These are phyloP conservation scores for Paramecium sexaurelia DNA, from an alignment of 73 alveolate genomes.

Conservation along the genomic window DNA sequence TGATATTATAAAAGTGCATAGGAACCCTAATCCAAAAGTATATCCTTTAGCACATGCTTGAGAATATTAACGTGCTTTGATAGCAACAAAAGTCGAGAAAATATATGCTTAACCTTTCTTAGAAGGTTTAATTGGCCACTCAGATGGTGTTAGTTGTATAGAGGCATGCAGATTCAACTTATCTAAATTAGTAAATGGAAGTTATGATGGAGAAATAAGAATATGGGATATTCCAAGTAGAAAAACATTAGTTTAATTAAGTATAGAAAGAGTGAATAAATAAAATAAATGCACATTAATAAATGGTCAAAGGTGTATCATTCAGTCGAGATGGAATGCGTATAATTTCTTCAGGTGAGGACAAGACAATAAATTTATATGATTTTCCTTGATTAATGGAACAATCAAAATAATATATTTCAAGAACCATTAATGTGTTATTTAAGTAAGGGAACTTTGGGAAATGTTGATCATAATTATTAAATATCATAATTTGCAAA, in stretches of 20 bases:
- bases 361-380: conserved; percentile 59
- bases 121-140: conserved; percentile 59
- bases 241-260: conserved; percentile 43
- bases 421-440: conserved; percentile 46
- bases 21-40: conserved; percentile 57
- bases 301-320: conserved; percentile 51
- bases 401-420: neutral
- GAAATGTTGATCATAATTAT: conserved; percentile 51
- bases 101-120: conserved; percentile 63
- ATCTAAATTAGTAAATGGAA: conserved; percentile 53
- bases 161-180: conserved; percentile 56
- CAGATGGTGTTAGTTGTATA: conserved; percentile 49
- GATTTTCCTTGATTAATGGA: conserved; percentile 45
- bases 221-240: conserved; percentile 61
- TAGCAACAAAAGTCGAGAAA: conserved; percentile 59
- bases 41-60: conserved; percentile 61
- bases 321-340: conserved; percentile 61
- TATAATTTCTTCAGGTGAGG: conserved; percentile 48
- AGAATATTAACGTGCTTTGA: conserved; percentile 65
- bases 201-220: conserved; percentile 68
- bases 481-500: conserved; percentile 51
- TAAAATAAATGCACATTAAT: conserved; percentile 56
- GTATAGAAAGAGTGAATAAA: neutral
- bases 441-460: conserved; percentile 27
- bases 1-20: conserved; percentile 31